Evolutionary conservation across 352 stramenopile species (phyloP).

Genomic region (Globisporangium uncinulatum): DNA sequence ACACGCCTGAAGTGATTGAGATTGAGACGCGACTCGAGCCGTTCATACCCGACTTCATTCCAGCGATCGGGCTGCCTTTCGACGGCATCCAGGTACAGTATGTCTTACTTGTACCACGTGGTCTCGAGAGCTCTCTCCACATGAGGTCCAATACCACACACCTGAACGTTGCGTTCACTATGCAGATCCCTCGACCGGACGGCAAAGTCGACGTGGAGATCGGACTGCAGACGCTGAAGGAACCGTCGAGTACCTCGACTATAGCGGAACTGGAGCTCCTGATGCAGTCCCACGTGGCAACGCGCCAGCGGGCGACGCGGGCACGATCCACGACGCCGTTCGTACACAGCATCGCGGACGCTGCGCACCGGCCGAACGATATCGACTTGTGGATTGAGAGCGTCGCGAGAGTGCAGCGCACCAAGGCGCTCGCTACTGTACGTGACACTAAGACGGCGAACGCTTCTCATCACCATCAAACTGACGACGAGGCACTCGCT

Average conservation of each 20-base stretch:
- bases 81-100: conserved; percentile 56
- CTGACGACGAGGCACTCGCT: background rate
- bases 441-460: background rate
- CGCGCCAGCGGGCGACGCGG: conserved; percentile 22
- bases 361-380: conserved; percentile 71
- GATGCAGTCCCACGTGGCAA: conserved; percentile 77
- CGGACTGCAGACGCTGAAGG: conserved; percentile 82
- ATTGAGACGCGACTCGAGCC: conserved; percentile 89
- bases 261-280: conserved; percentile 85
- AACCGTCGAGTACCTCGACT: conserved; percentile 87
- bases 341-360: conserved; percentile 89
- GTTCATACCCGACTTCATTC: conserved; percentile 92
- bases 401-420: conserved; percentile 85
- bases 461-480: background rate
- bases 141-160: too few species aligned
- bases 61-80: conserved; percentile 58
- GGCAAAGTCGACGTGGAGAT: conserved; percentile 55
- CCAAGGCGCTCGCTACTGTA: conserved; percentile 60
- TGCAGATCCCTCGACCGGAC: conserved; percentile 85
- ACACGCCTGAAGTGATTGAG: conserved; percentile 86
- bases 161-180: background rate
- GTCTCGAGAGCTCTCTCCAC: too few species aligned
- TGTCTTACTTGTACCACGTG: background rate
- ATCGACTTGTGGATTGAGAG: conserved; percentile 92
- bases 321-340: conserved; percentile 28